phyloP scores from a whole-genome alignment of 1,284 basidiomycete species.

The Tremellales sp. region DNA sequence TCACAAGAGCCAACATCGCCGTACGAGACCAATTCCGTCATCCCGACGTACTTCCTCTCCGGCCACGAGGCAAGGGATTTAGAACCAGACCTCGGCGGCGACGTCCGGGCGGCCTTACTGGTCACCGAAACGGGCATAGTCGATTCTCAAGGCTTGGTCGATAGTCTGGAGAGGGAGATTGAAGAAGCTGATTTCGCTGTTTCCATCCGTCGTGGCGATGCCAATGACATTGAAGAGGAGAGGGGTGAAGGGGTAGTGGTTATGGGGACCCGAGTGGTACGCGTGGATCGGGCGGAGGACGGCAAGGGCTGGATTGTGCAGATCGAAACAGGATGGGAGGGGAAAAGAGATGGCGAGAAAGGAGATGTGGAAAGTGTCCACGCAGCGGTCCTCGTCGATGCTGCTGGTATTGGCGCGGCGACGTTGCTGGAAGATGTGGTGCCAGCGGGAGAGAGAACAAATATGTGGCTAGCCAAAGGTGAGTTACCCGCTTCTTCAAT shows the following conservation, averaged over 20 bases:
- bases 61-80: conserved; percentile 68
- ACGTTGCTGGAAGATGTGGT: conserved; percentile 69
- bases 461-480: conserved; percentile 67
- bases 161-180: conserved; percentile 74
- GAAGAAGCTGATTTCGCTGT: conserved; percentile 38
- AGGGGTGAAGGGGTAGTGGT: conserved; percentile 63
- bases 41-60: conserved; percentile 66
- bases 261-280: conserved; percentile 79
- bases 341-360: conserved; percentile 23
- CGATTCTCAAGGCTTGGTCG: conserved; percentile 77
- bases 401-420: conserved; percentile 74
- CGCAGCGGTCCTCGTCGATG: conserved; percentile 81
- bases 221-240: conserved; percentile 9
- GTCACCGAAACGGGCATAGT: conserved; percentile 88
- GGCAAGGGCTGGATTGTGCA: conserved; percentile 57
- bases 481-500: conserved; percentile 13
- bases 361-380: conserved; percentile 64
- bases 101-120: conserved; percentile 70
- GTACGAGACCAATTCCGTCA: conserved; percentile 41
- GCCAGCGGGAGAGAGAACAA: conserved; percentile 55
- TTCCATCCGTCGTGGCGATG: conserved; percentile 4
- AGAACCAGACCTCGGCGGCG: conserved; percentile 73
- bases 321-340: conserved; percentile 65
- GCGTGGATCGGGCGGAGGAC: conserved; percentile 61
- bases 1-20: conserved; percentile 5